phyloP scores from a whole-genome alignment of 2,329 filamentous ascomycete genomes.

The Calonectria pseudoturangicola region DNA sequence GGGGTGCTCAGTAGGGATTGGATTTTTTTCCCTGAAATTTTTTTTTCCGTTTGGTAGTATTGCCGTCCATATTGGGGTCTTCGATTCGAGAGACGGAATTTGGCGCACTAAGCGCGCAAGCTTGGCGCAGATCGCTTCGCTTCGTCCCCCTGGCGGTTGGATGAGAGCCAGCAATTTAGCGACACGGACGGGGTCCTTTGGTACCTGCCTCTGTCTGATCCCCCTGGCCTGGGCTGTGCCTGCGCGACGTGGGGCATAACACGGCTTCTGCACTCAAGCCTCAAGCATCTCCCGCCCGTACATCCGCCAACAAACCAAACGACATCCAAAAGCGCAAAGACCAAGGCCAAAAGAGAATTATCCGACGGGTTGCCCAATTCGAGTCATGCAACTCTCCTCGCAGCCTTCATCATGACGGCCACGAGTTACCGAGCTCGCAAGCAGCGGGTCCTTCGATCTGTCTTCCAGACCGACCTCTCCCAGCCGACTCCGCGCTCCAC shows the following conservation, averaged over 20 bases:
- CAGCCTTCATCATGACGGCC: constrained; percentile 59
- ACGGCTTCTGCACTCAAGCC: constrained; percentile 9
- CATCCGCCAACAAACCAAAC: constrained; percentile 35
- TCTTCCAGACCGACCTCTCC: constrained; percentile 72
- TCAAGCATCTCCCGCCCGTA: constrained; percentile 20
- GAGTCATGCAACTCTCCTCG: constrained; percentile 46
- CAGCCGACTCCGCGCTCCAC: constrained; percentile 67
- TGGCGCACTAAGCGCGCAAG: constrained; percentile 46
- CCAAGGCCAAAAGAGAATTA: background rate
- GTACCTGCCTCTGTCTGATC: constrained; percentile 28
- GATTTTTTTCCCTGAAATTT: background rate
- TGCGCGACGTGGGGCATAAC: constrained; percentile 27
- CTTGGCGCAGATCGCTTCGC: constrained; percentile 32
- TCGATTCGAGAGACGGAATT: constrained; percentile 30
- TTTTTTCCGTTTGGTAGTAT: constrained; percentile 19
- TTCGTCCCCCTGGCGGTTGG: constrained; percentile 19
- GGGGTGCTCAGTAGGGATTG: constrained; percentile 6
- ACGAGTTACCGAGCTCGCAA: constrained; percentile 68
- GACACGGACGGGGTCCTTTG: constrained; percentile 1
- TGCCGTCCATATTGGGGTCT: constrained; percentile 20
- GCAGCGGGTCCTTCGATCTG: constrained; percentile 72
- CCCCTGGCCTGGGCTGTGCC: background rate
- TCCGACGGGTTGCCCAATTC: constrained; percentile 12
- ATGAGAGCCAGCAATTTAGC: constrained; percentile 8
- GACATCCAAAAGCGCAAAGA: constrained; percentile 11